A percentile compares a stretch with the other conserved stretches of the same genome.
Conservation (phyloP, 2,329 filamentous ascomycete species). For the Biscogniauxia mediterranea region DNA sequence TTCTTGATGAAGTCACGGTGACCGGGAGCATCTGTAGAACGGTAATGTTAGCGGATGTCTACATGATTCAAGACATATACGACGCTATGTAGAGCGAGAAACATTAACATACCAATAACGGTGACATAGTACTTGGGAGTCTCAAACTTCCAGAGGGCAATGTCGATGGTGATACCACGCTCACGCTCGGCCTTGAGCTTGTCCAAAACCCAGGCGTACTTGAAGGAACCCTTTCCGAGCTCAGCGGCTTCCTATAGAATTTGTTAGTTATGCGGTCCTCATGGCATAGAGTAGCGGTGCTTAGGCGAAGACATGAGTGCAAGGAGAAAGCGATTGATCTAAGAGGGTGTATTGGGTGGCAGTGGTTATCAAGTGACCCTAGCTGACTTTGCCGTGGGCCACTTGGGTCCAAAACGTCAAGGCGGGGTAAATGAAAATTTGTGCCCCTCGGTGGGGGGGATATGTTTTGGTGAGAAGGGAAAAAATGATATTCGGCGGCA, state of each 20-base stretch:
- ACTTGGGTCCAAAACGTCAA: slow-evolving; percentile 16
- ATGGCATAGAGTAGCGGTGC: background rate
- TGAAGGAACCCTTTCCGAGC: slow-evolving; percentile 99
- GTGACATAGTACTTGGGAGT: slow-evolving; percentile 97
- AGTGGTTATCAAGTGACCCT: background rate
- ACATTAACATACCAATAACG: slow-evolving; percentile 83
- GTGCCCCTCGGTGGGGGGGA: slow-evolving; percentile 29
- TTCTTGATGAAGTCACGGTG: slow-evolving; percentile 99
- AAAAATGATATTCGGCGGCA: slow-evolving; percentile 15
- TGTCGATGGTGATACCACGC: slow-evolving; percentile 99
- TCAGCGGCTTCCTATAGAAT: slow-evolving; percentile 85
- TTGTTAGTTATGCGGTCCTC: slow-evolving; percentile 21
- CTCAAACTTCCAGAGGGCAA: slow-evolving; percentile 99
- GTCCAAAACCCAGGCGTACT: slow-evolving; percentile 99
- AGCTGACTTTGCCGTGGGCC: background rate
- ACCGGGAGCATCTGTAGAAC: slow-evolving; percentile 77
- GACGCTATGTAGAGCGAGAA: background rate
- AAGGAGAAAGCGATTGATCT: background rate
- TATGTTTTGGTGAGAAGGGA: slow-evolving; percentile 8
- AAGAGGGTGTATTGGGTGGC: background rate
- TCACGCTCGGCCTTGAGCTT: slow-evolving; percentile 99
- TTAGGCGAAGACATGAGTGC: slow-evolving; percentile 7
- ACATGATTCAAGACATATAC: slow-evolving; percentile 2
- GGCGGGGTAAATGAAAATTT: slow-evolving; percentile 32
- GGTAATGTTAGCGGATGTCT: background rate